These are phyloP conservation scores for Kalmanozyma brasiliensis DNA, from an alignment of 1,284 basidiomycete species.

Conservation along the genomic window DNA sequence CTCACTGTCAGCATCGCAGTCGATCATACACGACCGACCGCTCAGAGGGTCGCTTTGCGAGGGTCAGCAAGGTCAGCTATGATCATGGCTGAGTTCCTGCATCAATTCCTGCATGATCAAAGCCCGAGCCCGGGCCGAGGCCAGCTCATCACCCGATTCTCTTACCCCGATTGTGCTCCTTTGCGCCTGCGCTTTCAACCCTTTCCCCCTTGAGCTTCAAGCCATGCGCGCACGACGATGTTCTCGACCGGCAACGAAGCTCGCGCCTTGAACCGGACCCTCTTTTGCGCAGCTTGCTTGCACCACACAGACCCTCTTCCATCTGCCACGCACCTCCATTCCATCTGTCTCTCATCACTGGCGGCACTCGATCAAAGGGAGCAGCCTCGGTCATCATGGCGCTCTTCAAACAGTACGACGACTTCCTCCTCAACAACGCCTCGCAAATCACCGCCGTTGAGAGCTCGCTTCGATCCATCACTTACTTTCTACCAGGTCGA, in stretches of 20 bases:
- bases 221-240: no score
- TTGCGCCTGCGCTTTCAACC: no score
- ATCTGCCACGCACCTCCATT: neutral
- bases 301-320: no score
- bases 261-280: neutral
- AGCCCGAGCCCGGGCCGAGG: neutral
- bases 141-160: neutral
- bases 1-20: no score
- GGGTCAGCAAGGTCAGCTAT: no score
- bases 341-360: neutral
- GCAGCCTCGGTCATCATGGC: no score
- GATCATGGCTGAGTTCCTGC: no score
- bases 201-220: no score
- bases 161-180: neutral
- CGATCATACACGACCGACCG: no score
- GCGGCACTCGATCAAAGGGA: neutral
- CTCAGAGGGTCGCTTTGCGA: no score
- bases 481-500: conserved; percentile 92
- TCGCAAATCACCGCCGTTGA: conserved; percentile 79
- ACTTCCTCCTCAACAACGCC: conserved; percentile 63
- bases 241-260: neutral
- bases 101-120: no score
- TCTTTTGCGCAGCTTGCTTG: no score
- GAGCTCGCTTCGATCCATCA: conserved; percentile 85
- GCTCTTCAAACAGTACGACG: conserved; percentile 61